phyloP scores from a whole-genome alignment of 23 red algal genomes.

The Gracilaria caudata region DNA sequence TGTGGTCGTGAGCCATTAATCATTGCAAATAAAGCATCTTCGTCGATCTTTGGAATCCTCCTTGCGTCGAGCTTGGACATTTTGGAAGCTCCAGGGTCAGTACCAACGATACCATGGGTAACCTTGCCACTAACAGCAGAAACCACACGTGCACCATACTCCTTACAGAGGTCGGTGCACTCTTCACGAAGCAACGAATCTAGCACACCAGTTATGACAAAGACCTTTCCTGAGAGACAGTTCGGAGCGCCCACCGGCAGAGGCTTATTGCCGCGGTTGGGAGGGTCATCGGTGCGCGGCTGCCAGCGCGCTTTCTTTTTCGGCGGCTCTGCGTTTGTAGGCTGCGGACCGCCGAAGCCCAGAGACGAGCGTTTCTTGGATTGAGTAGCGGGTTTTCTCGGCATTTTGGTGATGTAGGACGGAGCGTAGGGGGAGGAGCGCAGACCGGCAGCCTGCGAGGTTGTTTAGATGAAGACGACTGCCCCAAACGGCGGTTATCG shows the following conservation, averaged over 20 bases:
- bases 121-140: conserved; percentile 73
- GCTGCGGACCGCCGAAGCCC: conserved; percentile 17
- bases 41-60: conserved; percentile 70
- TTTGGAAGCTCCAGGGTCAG: conserved; percentile 78
- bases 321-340: conserved; percentile 12
- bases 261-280: conserved; percentile 71
- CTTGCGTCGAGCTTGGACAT: conserved; percentile 52
- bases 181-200: conserved; percentile 82
- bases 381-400: neutral
- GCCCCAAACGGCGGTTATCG: too few relatives aligned
- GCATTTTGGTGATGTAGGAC: neutral
- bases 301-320: conserved; percentile 55
- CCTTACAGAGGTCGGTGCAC: conserved; percentile 72
- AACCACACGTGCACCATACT: conserved; percentile 83
- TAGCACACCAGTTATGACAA: conserved; percentile 91
- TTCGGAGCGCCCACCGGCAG: conserved; percentile 77
- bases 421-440: neutral
- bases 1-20: conserved; percentile 53
- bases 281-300: conserved; percentile 58
- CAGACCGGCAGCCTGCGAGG: neutral
- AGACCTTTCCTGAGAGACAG: conserved; percentile 83
- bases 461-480: too few relatives aligned
- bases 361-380: neutral
- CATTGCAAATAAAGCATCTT: conserved; percentile 86
- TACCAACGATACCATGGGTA: conserved; percentile 79